Percentiles rank a stretch among this genome's conserved stretches.
Conservation (phyloP, 306 rosid genomes). For the Erythrophleum fordii region DNA sequence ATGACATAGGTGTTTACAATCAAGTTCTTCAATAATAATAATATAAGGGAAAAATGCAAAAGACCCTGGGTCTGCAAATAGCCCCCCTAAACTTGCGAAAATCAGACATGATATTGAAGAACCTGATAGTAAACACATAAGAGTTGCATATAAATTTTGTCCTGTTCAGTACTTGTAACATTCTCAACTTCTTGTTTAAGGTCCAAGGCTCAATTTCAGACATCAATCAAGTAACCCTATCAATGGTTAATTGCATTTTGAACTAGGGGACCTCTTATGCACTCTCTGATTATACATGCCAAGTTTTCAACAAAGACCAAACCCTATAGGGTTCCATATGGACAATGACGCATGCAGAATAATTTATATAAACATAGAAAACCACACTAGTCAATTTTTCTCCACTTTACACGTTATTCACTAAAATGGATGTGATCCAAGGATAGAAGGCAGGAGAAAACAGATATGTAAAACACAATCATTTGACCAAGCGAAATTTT, state of each 20-base stretch:
- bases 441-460: slow-evolving; percentile 25
- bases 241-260: not conserved
- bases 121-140: not conserved
- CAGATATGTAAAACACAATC: slow-evolving; percentile 23
- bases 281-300: not conserved
- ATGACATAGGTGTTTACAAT: not conserved
- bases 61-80: too few species aligned
- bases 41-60: too few species aligned
- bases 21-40: not conserved
- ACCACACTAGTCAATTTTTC: slow-evolving; percentile 8
- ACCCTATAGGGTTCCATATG: slow-evolving; percentile 3
- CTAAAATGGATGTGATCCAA: slow-evolving; percentile 24
- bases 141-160: not conserved
- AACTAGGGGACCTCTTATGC: not conserved
- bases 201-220: slow-evolving; percentile 16
- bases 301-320: not conserved
- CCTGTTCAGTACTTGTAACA: not conserved
- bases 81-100: too few species aligned
- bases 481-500: slow-evolving; percentile 25
- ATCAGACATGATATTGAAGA: not conserved
- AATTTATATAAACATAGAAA: slow-evolving; percentile 2
- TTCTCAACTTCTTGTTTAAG: not conserved
- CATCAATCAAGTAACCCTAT: not conserved
- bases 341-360: slow-evolving; percentile 15
- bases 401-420: slow-evolving; percentile 11